phyloP scores from a whole-genome alignment of 805 yeast species.

The Yarrowia bubula region DNA sequence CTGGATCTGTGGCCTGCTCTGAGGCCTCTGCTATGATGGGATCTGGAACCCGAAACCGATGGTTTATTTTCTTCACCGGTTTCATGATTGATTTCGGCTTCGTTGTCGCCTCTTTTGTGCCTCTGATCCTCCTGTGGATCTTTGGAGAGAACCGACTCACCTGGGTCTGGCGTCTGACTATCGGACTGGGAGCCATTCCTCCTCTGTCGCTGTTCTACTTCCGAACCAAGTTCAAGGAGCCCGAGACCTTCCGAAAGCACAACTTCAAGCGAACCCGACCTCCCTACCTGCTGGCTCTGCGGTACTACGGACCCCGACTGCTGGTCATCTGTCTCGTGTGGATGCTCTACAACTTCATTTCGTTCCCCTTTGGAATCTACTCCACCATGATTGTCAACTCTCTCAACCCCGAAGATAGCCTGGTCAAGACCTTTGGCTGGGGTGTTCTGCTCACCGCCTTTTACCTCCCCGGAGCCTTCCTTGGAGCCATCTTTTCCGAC shows the following conservation, averaged over 20 bases:
- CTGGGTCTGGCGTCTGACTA: slow-evolving; percentile 87
- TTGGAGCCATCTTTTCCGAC: slow-evolving; percentile 85
- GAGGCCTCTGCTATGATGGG: slow-evolving; percentile 81
- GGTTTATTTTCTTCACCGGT: slow-evolving; percentile 86
- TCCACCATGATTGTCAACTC: slow-evolving; percentile 68
- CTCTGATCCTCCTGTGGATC: slow-evolving; percentile 82
- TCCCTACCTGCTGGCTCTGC: slow-evolving; percentile 69
- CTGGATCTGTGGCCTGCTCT: slow-evolving; percentile 90
- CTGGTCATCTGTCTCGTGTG: slow-evolving; percentile 70
- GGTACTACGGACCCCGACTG: slow-evolving; percentile 82
- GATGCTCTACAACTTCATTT: slow-evolving; percentile 88
- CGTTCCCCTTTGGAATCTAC: slow-evolving; percentile 83
- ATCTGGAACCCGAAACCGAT: slow-evolving; percentile 82
- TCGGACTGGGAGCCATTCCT: slow-evolving; percentile 87
- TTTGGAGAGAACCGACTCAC: slow-evolving; percentile 66
- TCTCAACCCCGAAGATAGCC: slow-evolving; percentile 56
- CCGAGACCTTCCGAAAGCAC: slow-evolving; percentile 65
- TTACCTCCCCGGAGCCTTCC: slow-evolving; percentile 84
- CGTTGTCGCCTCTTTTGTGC: slow-evolving; percentile 79
- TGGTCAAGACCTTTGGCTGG: slow-evolving; percentile 86
- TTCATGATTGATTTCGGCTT: slow-evolving; percentile 85
- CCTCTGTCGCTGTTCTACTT: slow-evolving; percentile 75
- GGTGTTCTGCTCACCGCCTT: slow-evolving; percentile 82
- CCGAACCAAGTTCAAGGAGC: slow-evolving; percentile 73
- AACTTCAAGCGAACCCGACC: slow-evolving; percentile 60